Evolutionary conservation across 768 basidiomycete species (phyloP).

Genomic region (Tephrocybe sp.): DNA sequence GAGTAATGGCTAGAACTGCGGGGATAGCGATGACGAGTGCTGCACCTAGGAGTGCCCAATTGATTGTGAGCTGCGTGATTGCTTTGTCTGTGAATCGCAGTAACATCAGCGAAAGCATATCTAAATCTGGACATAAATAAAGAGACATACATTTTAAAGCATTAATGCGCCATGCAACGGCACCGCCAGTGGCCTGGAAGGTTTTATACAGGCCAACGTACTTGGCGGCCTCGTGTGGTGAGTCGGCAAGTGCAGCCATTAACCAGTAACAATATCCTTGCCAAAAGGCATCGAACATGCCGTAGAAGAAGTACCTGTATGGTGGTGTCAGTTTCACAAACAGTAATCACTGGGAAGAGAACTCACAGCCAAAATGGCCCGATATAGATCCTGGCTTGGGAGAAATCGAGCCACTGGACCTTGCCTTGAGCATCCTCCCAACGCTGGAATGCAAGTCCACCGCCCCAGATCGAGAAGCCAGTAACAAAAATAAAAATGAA

Average conservation of each 20-base stretch:
- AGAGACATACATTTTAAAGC: constrained; percentile 23
- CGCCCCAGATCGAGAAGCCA: constrained; percentile 27
- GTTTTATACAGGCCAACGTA: constrained; percentile 29
- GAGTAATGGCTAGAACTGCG: constrained; percentile 24
- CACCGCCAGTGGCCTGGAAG: constrained; percentile 27
- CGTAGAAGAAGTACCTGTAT: constrained; percentile 27
- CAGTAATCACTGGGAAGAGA: background rate
- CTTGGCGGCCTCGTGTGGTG: constrained; percentile 26
- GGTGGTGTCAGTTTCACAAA: background rate
- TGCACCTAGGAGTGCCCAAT: constrained; percentile 25
- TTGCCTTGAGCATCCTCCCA: constrained; percentile 23
- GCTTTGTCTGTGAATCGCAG: constrained; percentile 15
- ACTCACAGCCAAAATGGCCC: constrained; percentile 29
- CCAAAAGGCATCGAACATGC: constrained; percentile 29
- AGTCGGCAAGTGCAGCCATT: constrained; percentile 26
- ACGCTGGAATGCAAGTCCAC: constrained; percentile 27
- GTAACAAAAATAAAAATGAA: constrained; percentile 24
- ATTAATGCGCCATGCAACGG: constrained; percentile 29
- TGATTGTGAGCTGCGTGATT: constrained; percentile 24
- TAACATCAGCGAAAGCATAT: background rate
- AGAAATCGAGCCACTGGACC: constrained; percentile 27
- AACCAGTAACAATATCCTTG: constrained; percentile 30
- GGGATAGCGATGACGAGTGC: constrained; percentile 24
- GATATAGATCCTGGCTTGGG: constrained; percentile 18
- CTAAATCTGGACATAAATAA: background rate